Evolutionary conservation across 2,329 filamentous ascomycete genomes (phyloP).

Genomic region (Pseudogymnoascus destructans): DNA sequence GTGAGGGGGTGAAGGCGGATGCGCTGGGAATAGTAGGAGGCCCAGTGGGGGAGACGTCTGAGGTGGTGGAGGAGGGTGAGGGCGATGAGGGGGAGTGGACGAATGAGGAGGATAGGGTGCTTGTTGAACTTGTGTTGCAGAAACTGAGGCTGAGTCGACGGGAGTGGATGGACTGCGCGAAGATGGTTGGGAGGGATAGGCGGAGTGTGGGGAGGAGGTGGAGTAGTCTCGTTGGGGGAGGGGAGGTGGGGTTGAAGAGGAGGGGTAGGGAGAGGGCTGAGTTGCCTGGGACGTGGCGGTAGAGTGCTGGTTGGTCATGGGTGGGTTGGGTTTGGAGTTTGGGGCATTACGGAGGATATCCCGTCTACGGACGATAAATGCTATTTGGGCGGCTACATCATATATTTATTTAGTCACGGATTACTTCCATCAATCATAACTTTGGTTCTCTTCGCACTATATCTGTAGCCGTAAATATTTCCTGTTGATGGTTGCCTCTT

Average conservation of each 20-base stretch:
- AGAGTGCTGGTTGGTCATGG: background rate
- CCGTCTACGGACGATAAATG: slow-evolving; percentile 3
- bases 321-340: background rate
- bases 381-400: background rate
- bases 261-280: slow-evolving; percentile 33
- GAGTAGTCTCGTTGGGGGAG: slow-evolving; percentile 47
- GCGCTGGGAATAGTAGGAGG: slow-evolving; percentile 24
- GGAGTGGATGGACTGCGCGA: slow-evolving; percentile 56
- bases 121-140: slow-evolving; percentile 55
- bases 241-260: slow-evolving; percentile 45
- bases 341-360: background rate
- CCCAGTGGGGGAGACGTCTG: slow-evolving; percentile 24
- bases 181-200: slow-evolving; percentile 47
- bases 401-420: background rate
- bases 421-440: slow-evolving; percentile 6
- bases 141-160: slow-evolving; percentile 51
- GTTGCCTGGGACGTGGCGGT: slow-evolving; percentile 45
- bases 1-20: background rate
- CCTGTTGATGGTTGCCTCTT: background rate
- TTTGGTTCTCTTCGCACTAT: background rate
- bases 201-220: slow-evolving; percentile 44
- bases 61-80: slow-evolving; percentile 33
- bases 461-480: background rate
- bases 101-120: slow-evolving; percentile 48
- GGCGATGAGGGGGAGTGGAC: slow-evolving; percentile 39